Evolutionary conservation across 108 stramenopile genomes (phyloP).

Genomic region (Asterionellopsis glacialis): DNA sequence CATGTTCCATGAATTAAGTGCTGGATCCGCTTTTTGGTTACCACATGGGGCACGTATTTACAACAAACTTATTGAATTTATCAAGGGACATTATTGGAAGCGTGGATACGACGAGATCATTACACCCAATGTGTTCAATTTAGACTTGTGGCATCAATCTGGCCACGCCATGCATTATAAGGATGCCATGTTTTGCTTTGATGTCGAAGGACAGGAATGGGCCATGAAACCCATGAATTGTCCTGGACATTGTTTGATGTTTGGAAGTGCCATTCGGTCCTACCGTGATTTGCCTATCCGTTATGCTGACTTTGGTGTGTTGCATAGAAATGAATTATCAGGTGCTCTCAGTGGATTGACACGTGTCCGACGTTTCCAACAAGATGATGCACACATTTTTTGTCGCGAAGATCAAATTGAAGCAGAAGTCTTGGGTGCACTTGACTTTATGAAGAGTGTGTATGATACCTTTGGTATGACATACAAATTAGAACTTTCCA

Average conservation of each 20-base stretch:
- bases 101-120: constrained; percentile 98
- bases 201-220: constrained; percentile 91
- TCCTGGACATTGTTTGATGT: constrained; percentile 97
- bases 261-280: constrained; percentile 82
- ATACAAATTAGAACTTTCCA: constrained; percentile 97
- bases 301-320: constrained; percentile 97
- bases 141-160: constrained; percentile 94
- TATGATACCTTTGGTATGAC: constrained; percentile 98
- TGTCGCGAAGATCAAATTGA: constrained; percentile 97
- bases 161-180: constrained; percentile 99
- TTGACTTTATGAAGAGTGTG: constrained; percentile 97
- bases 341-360: constrained; percentile 98
- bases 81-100: constrained; percentile 92
- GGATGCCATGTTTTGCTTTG: constrained; percentile 95
- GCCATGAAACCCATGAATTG: constrained; percentile 99
- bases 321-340: constrained; percentile 96
- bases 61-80: constrained; percentile 94
- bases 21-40: constrained; percentile 96
- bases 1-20: constrained; percentile 97
- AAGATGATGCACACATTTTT: constrained; percentile 99
- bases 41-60: constrained; percentile 99
- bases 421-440: constrained; percentile 84
- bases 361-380: constrained; percentile 98
- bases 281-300: constrained; percentile 98
- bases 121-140: constrained; percentile 98